Evolutionary conservation across 1,284 basidiomycete species (phyloP).

Genomic region (Ceratobasidium sp.): DNA sequence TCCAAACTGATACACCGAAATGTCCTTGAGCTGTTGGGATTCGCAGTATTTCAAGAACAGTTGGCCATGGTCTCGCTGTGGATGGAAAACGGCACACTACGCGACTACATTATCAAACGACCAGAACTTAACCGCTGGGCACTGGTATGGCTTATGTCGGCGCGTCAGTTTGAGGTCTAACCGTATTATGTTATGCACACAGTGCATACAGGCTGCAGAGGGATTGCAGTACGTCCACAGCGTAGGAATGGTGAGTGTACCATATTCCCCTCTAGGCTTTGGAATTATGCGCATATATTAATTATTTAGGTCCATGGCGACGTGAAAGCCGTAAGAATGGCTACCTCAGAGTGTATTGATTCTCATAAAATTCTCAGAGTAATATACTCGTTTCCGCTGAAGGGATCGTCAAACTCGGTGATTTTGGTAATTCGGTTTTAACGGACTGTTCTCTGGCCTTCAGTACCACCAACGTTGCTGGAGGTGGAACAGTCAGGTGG

Average conservation of each 20-base stretch:
- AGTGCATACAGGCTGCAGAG: neutral
- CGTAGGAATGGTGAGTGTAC: neutral
- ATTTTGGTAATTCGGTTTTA: neutral
- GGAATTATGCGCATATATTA: neutral
- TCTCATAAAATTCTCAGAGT: neutral
- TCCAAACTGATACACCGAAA: neutral
- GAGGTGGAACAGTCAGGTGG: neutral
- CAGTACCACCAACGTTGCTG: neutral
- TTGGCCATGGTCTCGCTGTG: conserved; percentile 3
- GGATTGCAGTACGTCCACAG: conserved; percentile 17
- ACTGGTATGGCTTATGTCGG: neutral
- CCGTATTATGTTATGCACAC: neutral
- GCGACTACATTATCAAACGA: neutral
- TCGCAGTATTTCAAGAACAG: neutral
- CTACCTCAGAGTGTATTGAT: neutral
- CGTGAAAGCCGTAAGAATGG: neutral
- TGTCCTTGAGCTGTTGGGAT: neutral
- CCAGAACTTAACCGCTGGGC: neutral
- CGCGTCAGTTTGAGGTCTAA: neutral
- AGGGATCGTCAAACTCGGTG: neutral
- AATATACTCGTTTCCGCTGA: no score
- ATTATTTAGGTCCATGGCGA: neutral
- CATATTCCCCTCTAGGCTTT: neutral
- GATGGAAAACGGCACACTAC: neutral
- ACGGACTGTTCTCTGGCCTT: neutral